Evolutionary conservation across 2,329 filamentous ascomycete species (phyloP).

Genomic region (Ceratocystis lukuohia): DNA sequence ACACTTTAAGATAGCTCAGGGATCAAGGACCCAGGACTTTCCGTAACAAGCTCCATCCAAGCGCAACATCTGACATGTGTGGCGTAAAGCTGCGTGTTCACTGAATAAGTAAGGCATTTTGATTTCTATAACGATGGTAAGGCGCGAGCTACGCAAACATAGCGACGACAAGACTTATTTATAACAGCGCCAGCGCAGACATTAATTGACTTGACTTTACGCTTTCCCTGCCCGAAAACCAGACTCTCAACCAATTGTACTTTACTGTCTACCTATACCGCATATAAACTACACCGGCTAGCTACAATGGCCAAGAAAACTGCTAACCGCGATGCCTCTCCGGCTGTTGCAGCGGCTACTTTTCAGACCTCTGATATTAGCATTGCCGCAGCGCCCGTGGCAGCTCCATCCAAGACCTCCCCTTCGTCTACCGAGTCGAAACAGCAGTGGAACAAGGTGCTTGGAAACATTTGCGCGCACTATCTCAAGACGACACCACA

Average conservation of each 20-base stretch:
- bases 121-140: not conserved
- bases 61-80: constrained; percentile 16
- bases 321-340: constrained; percentile 20
- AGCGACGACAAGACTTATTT: not conserved
- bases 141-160: not conserved
- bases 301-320: constrained; percentile 19
- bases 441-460: constrained; percentile 44
- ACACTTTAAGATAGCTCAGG: not conserved
- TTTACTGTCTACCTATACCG: constrained; percentile 21
- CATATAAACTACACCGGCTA: constrained; percentile 15
- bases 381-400: constrained; percentile 18
- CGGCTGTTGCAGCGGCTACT: constrained; percentile 21
- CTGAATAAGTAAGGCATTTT: not conserved
- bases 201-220: not conserved
- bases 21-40: not conserved
- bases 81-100: constrained; percentile 21
- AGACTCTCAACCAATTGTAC: not conserved
- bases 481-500: constrained; percentile 75
- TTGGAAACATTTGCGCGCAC: constrained; percentile 57
- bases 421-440: constrained; percentile 21
- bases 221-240: not conserved
- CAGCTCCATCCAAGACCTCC: constrained; percentile 20
- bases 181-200: constrained; percentile 7
- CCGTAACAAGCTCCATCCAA: constrained; percentile 1
- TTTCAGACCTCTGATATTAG: constrained; percentile 17